phyloP scores from a whole-genome alignment of 768 basidiomycete genomes.

The Podaxis mareebaensis region DNA sequence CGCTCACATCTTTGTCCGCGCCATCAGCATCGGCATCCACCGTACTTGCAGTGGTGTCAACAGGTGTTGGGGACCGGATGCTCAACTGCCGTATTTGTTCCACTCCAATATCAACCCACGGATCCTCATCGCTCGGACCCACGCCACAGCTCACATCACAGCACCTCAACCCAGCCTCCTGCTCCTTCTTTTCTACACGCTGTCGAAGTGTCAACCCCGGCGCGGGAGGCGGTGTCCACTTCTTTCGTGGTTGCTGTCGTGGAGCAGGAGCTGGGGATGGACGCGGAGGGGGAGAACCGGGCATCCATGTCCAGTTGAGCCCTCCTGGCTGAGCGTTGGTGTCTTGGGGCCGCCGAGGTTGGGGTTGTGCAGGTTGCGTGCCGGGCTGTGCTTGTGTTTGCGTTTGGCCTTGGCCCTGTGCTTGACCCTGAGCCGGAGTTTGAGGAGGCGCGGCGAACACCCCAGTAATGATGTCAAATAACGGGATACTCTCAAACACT shows the following conservation, averaged over 20 bases:
- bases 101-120: conserved; percentile 35
- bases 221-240: conserved; percentile 62
- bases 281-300: conserved; percentile 8
- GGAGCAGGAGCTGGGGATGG: conserved; percentile 11
- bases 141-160: conserved; percentile 72
- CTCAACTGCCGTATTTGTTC: conserved; percentile 36
- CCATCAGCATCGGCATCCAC: background rate
- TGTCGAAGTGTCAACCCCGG: conserved; percentile 75
- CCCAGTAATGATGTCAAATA: conserved; percentile 5
- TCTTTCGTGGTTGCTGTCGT: conserved; percentile 32
- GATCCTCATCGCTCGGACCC: conserved; percentile 76
- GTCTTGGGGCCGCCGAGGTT: conserved; percentile 11
- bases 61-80: conserved; percentile 29
- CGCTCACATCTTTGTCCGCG: too few species aligned
- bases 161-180: conserved; percentile 72
- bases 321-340: background rate
- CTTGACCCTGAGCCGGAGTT: conserved; percentile 4
- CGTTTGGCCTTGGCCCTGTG: background rate
- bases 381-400: background rate
- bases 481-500: conserved; percentile 3
- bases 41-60: background rate
- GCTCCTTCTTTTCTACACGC: conserved; percentile 70
- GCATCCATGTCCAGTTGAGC: background rate
- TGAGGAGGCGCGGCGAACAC: background rate
- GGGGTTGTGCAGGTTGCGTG: conserved; percentile 10